Conservation (phyloP, 2,329 filamentous ascomycete genomes). For the Sporothrix variecibatus region DNA sequence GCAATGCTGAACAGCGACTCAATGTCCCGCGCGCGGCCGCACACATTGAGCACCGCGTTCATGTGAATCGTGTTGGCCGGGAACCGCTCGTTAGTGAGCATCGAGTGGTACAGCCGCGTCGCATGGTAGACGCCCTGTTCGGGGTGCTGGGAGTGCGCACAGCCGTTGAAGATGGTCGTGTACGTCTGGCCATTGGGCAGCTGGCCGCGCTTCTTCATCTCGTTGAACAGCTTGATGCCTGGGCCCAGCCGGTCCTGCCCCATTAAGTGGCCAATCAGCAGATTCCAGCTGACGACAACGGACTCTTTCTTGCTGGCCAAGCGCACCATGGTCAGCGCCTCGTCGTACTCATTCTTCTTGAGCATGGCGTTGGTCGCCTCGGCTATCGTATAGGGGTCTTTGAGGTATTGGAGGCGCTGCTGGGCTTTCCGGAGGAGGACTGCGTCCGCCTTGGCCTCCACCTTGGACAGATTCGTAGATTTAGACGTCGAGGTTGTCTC, state of each 20-base stretch:
- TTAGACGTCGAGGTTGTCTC: neutral
- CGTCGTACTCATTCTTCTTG: constrained; percentile 57
- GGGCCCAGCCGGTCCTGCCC: constrained; percentile 58
- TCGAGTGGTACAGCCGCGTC: constrained; percentile 73
- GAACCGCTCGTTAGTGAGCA: constrained; percentile 64
- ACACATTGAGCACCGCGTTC: constrained; percentile 85
- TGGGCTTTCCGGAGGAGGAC: neutral
- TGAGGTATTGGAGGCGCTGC: constrained; percentile 46
- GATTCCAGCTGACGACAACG: constrained; percentile 83
- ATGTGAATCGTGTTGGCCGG: constrained; percentile 78
- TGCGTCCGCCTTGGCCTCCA: neutral
- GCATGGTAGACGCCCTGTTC: constrained; percentile 67
- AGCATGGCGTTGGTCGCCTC: constrained; percentile 45
- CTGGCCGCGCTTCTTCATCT: constrained; percentile 96
- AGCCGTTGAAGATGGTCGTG: constrained; percentile 77
- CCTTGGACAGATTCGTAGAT: neutral
- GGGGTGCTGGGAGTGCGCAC: constrained; percentile 61
- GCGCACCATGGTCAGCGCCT: constrained; percentile 69
- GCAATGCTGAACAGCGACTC: constrained; percentile 79
- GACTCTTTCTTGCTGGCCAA: constrained; percentile 65
- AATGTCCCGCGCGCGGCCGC: constrained; percentile 71
- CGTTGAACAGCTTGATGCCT: constrained; percentile 85
- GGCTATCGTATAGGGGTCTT: constrained; percentile 73
- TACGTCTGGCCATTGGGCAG: constrained; percentile 80
- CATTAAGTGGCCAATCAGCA: constrained; percentile 73